A percentile compares a stretch with the other conserved stretches of the same genome.
Evolutionary conservation across 164 flowering plant species (phyloP).

Genomic region (Amborella trichopoda): DNA sequence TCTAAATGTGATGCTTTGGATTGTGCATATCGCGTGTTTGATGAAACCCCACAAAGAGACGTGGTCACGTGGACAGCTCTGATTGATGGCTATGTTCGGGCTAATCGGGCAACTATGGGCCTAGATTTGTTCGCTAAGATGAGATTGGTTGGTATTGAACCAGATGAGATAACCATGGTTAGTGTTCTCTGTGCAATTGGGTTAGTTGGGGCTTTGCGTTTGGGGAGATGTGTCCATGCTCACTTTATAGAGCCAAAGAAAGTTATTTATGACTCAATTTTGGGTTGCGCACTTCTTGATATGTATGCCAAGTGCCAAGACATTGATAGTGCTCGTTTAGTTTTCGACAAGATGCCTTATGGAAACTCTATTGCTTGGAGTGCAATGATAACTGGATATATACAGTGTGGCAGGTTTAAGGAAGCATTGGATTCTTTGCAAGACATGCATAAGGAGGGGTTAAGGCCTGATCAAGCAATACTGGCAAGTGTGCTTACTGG

Average conservation of each 20-base stretch:
- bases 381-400: constrained; percentile 21
- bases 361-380: constrained; percentile 26
- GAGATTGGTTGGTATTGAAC: constrained; percentile 13
- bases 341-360: constrained; percentile 17
- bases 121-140: constrained; percentile 21
- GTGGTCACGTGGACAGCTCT: constrained; percentile 22
- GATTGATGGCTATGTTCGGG: constrained; percentile 24
- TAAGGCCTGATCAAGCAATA: constrained; percentile 16
- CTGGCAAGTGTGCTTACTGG: constrained; percentile 24
- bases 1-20: constrained; percentile 12
- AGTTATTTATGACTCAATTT: constrained; percentile 19
- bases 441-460: constrained; percentile 17
- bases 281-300: constrained; percentile 25
- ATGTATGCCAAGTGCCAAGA: constrained; percentile 26
- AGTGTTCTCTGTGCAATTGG: constrained; percentile 24
- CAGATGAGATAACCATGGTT: constrained; percentile 22
- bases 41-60: constrained; percentile 17
- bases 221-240: constrained; percentile 30
- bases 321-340: constrained; percentile 15
- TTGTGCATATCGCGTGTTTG: constrained; percentile 19
- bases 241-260: constrained; percentile 19
- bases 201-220: constrained; percentile 16
- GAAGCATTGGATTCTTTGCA: constrained; percentile 21
- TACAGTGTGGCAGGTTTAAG: constrained; percentile 12
- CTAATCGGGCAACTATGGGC: constrained; percentile 8